Base-by-base conservation (phyloP, 139 green algal species). In the Tetradesmus obliquus region DNA sequence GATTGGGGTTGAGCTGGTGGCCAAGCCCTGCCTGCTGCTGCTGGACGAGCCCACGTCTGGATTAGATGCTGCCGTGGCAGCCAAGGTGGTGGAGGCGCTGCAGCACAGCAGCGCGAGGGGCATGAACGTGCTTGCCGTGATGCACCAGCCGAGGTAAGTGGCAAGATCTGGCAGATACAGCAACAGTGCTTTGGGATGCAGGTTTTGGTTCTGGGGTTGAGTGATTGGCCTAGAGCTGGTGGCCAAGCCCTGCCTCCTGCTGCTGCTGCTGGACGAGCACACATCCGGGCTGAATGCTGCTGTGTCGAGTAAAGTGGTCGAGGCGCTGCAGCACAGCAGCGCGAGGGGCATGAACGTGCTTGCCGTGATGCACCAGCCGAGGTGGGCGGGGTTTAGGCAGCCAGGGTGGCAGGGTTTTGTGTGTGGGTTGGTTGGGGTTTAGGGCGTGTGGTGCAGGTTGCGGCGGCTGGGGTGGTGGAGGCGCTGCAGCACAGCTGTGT, bases 211-310 rank as follows among this genome's bases (percentile, higher is more conserved):
- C 66, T n/a, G 66, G 66, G 66, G 19, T 76, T n/a, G 1, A 76
- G 97, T 96, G 92, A 98, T 99, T 55, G 97, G 96, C 13, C 58
- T 96, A 32, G 96, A 98, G 91, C 94, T 98, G 87, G 94, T 96
- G 22, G 86, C 92, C 24, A 94, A 95, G 84, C 97, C 97, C 3
- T 94, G 53, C 20, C 79, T 97, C 96, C 79, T 98, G 60, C 91
- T 97, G 22, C 92, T 55, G 3, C 94, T 95, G 7, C 90, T 97
- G 60, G 97, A 98, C 71, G 91, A 94, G 32, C 32, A 45, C 32
- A 45, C 32, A 45, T 45, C 32, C 95, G 19, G 95, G 95, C 4
- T 95, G 24, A 88, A 93, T 76, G 90, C 85, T n/a, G 57, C 60
- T 86, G 55, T 90, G 7, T 51, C 62, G n/a, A 66, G 3, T 57